A percentile compares a stretch with the other conserved stretches of the same genome.
Conservation (phyloP, 73 alveolate species). For the Paramecium tetraurelia region DNA sequence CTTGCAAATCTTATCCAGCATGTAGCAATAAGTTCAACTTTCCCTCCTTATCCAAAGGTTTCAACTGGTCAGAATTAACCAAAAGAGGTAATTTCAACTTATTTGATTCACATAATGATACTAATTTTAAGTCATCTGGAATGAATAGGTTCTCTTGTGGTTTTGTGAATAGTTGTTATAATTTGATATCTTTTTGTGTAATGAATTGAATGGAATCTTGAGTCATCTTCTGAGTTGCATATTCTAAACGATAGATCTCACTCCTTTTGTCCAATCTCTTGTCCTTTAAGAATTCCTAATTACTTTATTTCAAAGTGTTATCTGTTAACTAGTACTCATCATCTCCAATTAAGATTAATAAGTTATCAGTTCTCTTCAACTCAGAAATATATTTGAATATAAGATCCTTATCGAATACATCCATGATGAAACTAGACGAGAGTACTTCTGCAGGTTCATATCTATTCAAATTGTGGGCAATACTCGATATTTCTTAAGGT, state of each 20-base stretch:
- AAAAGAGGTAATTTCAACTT: neutral
- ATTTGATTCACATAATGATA: slow-evolving; percentile 11
- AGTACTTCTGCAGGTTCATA: neutral
- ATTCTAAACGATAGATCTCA: slow-evolving; percentile 14
- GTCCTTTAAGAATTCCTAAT: neutral
- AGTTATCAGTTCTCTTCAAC: neutral
- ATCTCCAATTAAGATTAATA: neutral
- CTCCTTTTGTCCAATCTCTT: neutral
- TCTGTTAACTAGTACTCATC: neutral
- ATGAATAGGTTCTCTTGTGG: neutral
- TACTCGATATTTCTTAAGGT: neutral
- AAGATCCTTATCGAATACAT: neutral
- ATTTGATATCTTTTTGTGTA: neutral
- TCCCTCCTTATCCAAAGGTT: neutral
- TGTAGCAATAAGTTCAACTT: neutral
- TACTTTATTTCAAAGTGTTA: neutral
- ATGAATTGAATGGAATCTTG: neutral
- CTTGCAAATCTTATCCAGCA: neutral
- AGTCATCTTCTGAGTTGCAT: neutral
- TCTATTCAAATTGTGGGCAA: slow-evolving; percentile 3
- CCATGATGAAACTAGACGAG: neutral
- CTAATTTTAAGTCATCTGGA: neutral
- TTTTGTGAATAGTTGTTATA: neutral
- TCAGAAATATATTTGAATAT: neutral
- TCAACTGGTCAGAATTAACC: neutral